phyloP scores from a whole-genome alignment of 2,329 filamentous ascomycete species.

The Incumbomyces lentus region DNA sequence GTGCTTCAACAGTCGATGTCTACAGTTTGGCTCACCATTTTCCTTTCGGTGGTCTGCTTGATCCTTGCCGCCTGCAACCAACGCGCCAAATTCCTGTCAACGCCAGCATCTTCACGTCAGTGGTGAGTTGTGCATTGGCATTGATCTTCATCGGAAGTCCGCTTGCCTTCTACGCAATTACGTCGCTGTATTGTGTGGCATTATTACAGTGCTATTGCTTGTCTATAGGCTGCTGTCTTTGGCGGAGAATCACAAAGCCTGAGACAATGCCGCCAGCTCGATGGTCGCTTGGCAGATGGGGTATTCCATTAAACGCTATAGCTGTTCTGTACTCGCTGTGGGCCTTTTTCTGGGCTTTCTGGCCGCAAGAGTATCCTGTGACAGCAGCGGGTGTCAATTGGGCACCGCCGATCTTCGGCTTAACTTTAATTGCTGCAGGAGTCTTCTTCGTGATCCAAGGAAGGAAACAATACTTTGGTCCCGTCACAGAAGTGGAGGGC shows the following conservation, averaged over 20 bases:
- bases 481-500: conserved; percentile 18
- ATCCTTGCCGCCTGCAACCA: conserved; percentile 30
- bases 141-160: conserved; percentile 16
- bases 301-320: conserved; percentile 13
- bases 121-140: conserved; percentile 9
- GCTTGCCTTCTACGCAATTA: conserved; percentile 21
- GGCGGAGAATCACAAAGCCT: conserved; percentile 29
- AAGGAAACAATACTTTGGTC: conserved; percentile 24
- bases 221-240: conserved; percentile 37
- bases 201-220: conserved; percentile 43
- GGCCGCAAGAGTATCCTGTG: conserved; percentile 30
- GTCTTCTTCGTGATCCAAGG: conserved; percentile 28
- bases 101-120: conserved; percentile 12
- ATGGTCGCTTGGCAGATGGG: conserved; percentile 24
- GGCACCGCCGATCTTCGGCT: conserved; percentile 35
- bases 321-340: conserved; percentile 21
- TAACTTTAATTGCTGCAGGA: conserved; percentile 29
- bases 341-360: conserved; percentile 39
- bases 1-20: conserved; percentile 31
- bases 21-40: conserved; percentile 21
- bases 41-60: conserved; percentile 34
- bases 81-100: conserved; percentile 14
- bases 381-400: conserved; percentile 38
- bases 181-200: conserved; percentile 37
- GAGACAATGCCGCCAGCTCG: conserved; percentile 30